These are phyloP conservation scores for Podaxis sp. DNA, from an alignment of 768 basidiomycete genomes.

Conservation along the genomic window DNA sequence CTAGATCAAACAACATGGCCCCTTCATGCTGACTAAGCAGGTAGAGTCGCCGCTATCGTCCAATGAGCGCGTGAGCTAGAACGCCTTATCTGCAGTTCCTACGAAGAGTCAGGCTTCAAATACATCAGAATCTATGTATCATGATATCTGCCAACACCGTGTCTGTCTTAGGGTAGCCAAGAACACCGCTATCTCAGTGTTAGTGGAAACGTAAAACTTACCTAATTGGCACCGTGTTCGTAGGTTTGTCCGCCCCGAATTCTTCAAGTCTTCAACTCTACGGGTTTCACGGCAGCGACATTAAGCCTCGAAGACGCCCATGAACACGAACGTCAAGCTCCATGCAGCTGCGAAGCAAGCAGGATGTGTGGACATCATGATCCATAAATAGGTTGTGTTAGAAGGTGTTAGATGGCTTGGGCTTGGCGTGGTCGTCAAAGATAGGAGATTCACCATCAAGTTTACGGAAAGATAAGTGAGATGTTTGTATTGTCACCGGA, in stretches of 20 bases:
- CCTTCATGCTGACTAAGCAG: conserved; percentile 9
- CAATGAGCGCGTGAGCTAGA: conserved; percentile 7
- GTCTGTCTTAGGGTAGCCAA: neutral
- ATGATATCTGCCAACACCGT: neutral
- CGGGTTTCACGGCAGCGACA: neutral
- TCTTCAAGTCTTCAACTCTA: neutral
- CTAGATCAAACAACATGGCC: neutral
- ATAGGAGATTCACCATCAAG: neutral
- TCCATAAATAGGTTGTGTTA: neutral
- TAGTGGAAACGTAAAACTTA: neutral
- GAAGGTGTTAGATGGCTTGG: neutral
- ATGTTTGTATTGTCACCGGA: too few relatives aligned
- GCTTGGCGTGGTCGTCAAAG: neutral
- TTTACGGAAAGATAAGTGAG: neutral
- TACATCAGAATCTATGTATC: neutral
- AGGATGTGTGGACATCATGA: neutral
- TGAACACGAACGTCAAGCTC: neutral
- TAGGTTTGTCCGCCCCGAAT: too few relatives aligned
- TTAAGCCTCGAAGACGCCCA: neutral
- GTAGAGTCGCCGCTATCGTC: conserved; percentile 15
- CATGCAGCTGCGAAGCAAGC: neutral
- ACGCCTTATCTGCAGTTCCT: conserved; percentile 4
- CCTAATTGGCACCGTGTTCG: neutral
- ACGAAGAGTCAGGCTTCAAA: neutral
- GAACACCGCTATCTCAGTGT: neutral